phyloP scores from a whole-genome alignment of 1,284 basidiomycete species.

The Wallemia hederae region DNA sequence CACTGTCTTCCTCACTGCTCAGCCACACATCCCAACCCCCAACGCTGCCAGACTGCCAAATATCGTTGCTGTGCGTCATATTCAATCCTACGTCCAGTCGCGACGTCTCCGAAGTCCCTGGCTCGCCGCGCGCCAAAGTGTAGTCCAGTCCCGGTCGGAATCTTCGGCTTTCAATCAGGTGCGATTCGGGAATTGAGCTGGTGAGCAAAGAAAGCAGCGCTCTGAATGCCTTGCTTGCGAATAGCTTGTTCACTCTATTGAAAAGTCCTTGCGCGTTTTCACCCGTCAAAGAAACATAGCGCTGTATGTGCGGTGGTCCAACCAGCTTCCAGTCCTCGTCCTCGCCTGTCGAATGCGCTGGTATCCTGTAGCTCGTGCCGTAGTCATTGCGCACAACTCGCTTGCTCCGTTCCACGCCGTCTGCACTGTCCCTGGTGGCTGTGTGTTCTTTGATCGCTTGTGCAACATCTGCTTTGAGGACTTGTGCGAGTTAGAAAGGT shows the following conservation, averaged over 20 bases:
- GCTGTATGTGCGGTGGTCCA: slow-evolving; percentile 80
- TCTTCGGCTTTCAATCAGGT: slow-evolving; percentile 46
- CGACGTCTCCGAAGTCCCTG: slow-evolving; percentile 28
- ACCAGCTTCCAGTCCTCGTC: slow-evolving; percentile 36
- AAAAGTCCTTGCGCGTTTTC: slow-evolving; percentile 23
- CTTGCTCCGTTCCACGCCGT: slow-evolving; percentile 24
- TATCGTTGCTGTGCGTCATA: slow-evolving; percentile 27
- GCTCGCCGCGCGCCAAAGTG: slow-evolving; percentile 70
- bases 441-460: slow-evolving; percentile 34
- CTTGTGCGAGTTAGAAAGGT: slow-evolving; percentile 18
- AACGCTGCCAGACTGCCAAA: background rate
- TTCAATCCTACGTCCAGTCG: slow-evolving; percentile 70
- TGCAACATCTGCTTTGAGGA: slow-evolving; percentile 40
- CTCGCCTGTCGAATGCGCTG: slow-evolving; percentile 27
- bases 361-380: slow-evolving; percentile 21
- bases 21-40: slow-evolving; percentile 1
- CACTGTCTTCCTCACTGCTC: slow-evolving; percentile 15
- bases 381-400: slow-evolving; percentile 12
- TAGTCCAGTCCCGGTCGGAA: slow-evolving; percentile 87
- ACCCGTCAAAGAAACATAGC: slow-evolving; percentile 39
- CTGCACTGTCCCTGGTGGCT: slow-evolving; percentile 31
- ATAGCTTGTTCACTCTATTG: slow-evolving; percentile 30
- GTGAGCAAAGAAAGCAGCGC: slow-evolving; percentile 64
- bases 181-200: slow-evolving; percentile 39
- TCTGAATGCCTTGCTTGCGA: slow-evolving; percentile 59